Evolutionary conservation across 768 basidiomycete species (phyloP), one percentile per base, ranked within the genome.

Genomic region (Lactarius sanguifluus): DNA sequence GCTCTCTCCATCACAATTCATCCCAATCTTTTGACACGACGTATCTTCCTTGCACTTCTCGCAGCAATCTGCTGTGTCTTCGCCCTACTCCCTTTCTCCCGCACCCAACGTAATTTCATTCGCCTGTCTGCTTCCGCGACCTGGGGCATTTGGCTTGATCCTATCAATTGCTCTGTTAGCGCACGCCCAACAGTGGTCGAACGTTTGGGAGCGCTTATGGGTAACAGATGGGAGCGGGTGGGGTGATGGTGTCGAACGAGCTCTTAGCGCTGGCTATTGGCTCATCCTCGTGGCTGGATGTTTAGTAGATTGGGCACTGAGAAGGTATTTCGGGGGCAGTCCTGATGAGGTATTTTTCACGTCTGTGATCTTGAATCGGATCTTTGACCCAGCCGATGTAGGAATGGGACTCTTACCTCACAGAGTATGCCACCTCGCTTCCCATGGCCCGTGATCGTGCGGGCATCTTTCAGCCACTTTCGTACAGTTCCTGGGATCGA

Each of bases 381-480:
- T 40, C 47, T n/a, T 36, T 58, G 45, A 34, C 52, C 30, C 59
- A n/a, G 15, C 5, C 40, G 20, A 47, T 18, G 9, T 62, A 88
- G 87, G 86, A 86, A 78, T 91, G 88, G 88, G 86, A 90, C 69
- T 78, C 75, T 25, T 89, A 87, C 66, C 82, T 91, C 25, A 81
- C 86, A 4, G 80, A 83, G 32, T 89, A 88, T 65, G 76, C 83
- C 5, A 72, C 81, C 25, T 81, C 80, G 61, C 79, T 87, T 25
- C 86, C 88, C 12, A 75, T 72, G 63, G 69, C 71, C 36, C 55
- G 66, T 40, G 77, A 83, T 62, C 80, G 87, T 36, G 83, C 87
- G 4, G 88, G 88, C 1, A 78, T 75, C 0, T 89, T 88, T 77
- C 75, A 76, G 36, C 87, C 88, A 6, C 72, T 80, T n/a, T 73